Conservation (phyloP, 1,284 basidiomycete species). For the Malassezia furfur region DNA sequence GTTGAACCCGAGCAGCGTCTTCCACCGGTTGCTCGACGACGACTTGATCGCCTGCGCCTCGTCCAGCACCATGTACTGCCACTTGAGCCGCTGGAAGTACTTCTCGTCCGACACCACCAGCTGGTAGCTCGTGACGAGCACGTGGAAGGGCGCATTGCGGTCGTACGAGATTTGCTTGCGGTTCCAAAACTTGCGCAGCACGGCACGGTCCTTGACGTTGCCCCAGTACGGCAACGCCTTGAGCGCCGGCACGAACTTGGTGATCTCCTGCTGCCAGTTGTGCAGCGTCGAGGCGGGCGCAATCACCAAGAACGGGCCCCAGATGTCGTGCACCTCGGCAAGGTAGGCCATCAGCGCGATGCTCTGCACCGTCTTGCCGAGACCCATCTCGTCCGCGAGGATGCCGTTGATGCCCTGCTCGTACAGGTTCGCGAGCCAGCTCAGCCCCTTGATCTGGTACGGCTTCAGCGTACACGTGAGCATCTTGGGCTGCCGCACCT, state of each 20-base stretch:
- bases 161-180: conserved; percentile 94
- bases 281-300: conserved; percentile 95
- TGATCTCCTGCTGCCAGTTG: conserved; percentile 98
- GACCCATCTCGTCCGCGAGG: conserved; percentile 71
- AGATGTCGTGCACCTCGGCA: conserved; percentile 93
- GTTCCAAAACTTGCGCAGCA: conserved; percentile 94
- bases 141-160: conserved; percentile 89
- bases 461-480: conserved; percentile 94
- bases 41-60: conserved; percentile 99
- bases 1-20: conserved; percentile 87
- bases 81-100: conserved; percentile 93
- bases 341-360: conserved; percentile 94
- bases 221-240: conserved; percentile 99
- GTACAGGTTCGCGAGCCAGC: conserved; percentile 95
- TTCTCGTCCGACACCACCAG: conserved; percentile 94
- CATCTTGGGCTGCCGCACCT: conserved; percentile 85
- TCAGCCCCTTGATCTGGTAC: conserved; percentile 95
- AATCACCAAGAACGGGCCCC: conserved; percentile 99
- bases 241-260: conserved; percentile 82
- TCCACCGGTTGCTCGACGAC: conserved; percentile 93
- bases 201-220: conserved; percentile 87
- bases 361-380: conserved; percentile 83
- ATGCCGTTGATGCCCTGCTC: conserved; percentile 75
- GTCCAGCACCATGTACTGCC: conserved; percentile 99
- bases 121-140: conserved; percentile 95